Conservation (phyloP, 306 rosid genomes). For the Cucumis hystrix region DNA sequence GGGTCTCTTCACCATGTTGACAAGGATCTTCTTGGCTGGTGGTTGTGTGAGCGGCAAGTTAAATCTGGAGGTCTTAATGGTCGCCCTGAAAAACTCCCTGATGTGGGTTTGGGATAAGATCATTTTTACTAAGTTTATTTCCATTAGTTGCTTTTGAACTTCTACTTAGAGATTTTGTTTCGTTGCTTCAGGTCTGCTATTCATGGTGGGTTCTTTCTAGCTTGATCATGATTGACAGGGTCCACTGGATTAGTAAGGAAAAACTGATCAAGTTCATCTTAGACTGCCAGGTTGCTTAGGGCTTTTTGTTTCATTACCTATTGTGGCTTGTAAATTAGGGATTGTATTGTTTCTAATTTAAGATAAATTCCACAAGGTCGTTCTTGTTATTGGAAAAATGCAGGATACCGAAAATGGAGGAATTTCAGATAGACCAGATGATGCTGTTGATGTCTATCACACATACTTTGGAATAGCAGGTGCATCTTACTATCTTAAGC, state of each 20-base stretch:
- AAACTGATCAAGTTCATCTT: constrained; percentile 75
- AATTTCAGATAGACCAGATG: constrained; percentile 91
- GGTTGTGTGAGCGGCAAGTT: constrained; percentile 90
- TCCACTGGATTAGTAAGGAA: constrained; percentile 78
- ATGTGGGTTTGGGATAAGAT: constrained; percentile 28
- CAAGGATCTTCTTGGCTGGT: constrained; percentile 91
- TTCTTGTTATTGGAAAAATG: constrained; percentile 9
- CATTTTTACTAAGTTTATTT: not conserved
- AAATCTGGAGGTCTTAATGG: constrained; percentile 89
- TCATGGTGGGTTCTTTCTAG: constrained; percentile 97
- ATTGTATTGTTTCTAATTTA: not conserved
- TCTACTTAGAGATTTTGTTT: constrained; percentile 11
- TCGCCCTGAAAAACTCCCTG: constrained; percentile 87
- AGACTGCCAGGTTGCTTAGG: constrained; percentile 60
- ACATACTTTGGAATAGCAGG: constrained; percentile 86
- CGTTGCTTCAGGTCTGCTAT: constrained; percentile 59
- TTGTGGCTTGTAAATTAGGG: not conserved
- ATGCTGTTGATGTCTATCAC: constrained; percentile 81
- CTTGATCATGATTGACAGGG: constrained; percentile 88
- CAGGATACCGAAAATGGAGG: constrained; percentile 88
- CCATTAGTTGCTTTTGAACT: not conserved
- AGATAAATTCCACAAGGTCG: not conserved
- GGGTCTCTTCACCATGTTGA: constrained; percentile 70
- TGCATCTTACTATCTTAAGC: constrained; percentile 1
- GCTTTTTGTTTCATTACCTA: not conserved